Evolutionary conservation across 768 basidiomycete species (phyloP), one percentile per base, ranked within the genome.

Genomic region (Grammothele lineata): DNA sequence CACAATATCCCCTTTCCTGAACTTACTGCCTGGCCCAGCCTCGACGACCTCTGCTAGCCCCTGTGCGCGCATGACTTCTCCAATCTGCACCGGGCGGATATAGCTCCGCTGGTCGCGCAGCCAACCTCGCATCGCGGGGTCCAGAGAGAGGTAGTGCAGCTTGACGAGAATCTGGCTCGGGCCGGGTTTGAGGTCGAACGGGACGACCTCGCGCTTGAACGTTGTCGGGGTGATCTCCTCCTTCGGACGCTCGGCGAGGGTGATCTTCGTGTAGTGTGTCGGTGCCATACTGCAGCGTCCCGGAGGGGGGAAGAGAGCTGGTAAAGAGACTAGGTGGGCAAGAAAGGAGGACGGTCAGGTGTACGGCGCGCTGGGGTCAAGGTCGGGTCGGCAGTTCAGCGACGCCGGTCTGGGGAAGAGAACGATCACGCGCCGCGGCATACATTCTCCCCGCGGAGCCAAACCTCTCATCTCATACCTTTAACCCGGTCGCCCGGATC

Each of bases 51-150:
- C 70, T 33, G 85, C 89, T 14, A 92, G 62, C 3, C 77, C 84
- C 11, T 57, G 50, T 1, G 83, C 81, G 17, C 90, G 78, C 92
- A 94, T 94, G 10, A 80, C 78, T 37, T 66, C 74, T 18, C 71
- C 71, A 43, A 78, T 70, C 51, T 69, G 48, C 3, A 67, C 63
- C 0, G 87, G 87, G 12, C 78, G 77, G 14, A 87, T 40, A 60
- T 92, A 91, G 55, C 80, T 83, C 37, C 92, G 73, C 14, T 60
- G 62, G 61, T 90, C 86, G 51, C 76, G 78, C 41, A 98, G 60
- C 76, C 87, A 96, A 11, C 79, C 81, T 8, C 92, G 77, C 89
- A 92, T 91, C 0, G 91, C 89, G 17, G 93, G 92, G 58, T 96
- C 93, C 54, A 96, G 63, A 26, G 82, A 83, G 25, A 92, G 60